Base-by-base conservation (phyloP, 2,329 filamentous ascomycete genomes). In the Apiospora marii region DNA sequence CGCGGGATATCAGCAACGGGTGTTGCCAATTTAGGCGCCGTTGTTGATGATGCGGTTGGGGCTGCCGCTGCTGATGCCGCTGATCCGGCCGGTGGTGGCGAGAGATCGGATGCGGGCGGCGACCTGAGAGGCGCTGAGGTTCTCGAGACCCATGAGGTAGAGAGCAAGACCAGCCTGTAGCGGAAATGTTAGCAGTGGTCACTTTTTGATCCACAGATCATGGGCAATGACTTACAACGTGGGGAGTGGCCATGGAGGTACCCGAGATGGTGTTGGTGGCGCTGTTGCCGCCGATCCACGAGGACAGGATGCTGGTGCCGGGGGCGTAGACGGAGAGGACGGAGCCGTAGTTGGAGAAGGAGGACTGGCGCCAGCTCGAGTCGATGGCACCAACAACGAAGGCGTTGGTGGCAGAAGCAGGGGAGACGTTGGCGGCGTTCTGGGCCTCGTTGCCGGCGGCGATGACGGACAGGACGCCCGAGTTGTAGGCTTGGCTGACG, bases 171-270 rank as follows among this genome's bases (percentile, higher is more conserved):
- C 91, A 34, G 88, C 16, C 53, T 61, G 13, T n/a, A 19, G 1
- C 14, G 13, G 19, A 16, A 2, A 37, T 14, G 53, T 34, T 22
- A 34, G 27, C 27, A 22, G n/a, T 2, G 12, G 49, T 37, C 27
- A 37, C 24, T 16, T 30, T 61, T 61, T 61, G 7, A 30, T 61
- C 12, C 4, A 10, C 14, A 3, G 2, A 3, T 30, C 27, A 30
- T 22, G 53, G 16, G 16, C 2, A 68, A 24, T 24, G 3, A 34
- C 53, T 61, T 61, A 61, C 85, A 68, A 92, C 84, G 77, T 92
- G 90, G 0, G 90, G 90, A 6, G 85, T 83, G 0, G 90, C 88
- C 90, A 92, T 91, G 46, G 86, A 90, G 7, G 91, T 92, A 58
- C 90, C 91, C 19, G 84, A 87, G 77, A 90, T 84, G 24, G 77